Evolutionary conservation across 805 yeast genomes (phyloP).

Genomic region (Isabelozyma rhagii): DNA sequence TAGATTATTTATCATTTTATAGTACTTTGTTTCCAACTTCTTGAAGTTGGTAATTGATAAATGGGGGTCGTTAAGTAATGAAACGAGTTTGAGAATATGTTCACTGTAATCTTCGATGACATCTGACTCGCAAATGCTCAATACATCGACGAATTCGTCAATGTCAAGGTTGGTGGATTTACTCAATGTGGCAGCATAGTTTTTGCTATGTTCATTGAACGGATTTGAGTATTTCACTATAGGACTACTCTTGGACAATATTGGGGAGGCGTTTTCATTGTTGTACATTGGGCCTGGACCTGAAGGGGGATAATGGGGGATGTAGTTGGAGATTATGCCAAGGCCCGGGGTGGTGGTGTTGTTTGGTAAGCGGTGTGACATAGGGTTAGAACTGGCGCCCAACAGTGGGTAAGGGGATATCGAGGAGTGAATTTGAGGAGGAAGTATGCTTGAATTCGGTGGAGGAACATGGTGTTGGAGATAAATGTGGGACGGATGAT

Average conservation of each 20-base stretch:
- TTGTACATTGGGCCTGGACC: background rate
- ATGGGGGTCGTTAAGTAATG: conserved; percentile 19
- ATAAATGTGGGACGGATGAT: background rate
- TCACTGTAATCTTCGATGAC: conserved; percentile 35
- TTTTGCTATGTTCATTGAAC: background rate
- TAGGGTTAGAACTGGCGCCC: background rate
- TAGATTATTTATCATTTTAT: conserved; percentile 20
- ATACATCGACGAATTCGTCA: conserved; percentile 24
- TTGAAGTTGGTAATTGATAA: conserved; percentile 10
- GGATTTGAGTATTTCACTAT: background rate
- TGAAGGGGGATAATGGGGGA: background rate
- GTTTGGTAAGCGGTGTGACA: background rate
- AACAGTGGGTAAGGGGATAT: background rate
- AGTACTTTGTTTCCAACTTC: conserved; percentile 21
- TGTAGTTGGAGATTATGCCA: background rate
- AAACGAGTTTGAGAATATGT: conserved; percentile 30
- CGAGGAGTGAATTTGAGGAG: background rate
- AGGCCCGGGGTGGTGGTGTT: background rate
- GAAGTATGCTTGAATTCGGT: background rate
- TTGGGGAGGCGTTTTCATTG: background rate
- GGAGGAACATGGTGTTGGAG: background rate
- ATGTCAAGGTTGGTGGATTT: conserved; percentile 5
- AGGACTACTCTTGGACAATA: background rate
- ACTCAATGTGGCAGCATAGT: conserved; percentile 1
- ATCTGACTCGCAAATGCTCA: conserved; percentile 24